Base-by-base conservation (phyloP, 441 rosid genomes). In the Melastoma candidum region DNA sequence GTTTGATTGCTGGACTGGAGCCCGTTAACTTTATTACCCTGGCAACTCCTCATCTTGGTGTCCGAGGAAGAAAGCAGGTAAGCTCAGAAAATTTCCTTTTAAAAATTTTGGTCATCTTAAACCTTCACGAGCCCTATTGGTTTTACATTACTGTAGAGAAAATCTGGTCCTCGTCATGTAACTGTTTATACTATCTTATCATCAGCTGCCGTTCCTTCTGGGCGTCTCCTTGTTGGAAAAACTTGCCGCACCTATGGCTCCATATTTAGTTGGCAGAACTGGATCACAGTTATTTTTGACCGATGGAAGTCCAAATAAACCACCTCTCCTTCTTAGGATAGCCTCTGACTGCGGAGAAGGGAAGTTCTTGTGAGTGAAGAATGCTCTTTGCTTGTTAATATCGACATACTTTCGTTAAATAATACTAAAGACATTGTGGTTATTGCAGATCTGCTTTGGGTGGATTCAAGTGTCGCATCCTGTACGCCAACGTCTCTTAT, bases 1-100 rank as follows among this genome's bases (percentile, higher is more conserved):
- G 88, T 66, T 81, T 57, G 53, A 76, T 90, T 75, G 95, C 93
- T 58, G 97, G 96, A 49, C 74, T 90, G 67, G 90, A 90, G 57
- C 88, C 95, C 17, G 67, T 85, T 63, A 90, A 75, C 83, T 90
- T 90, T 77, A 74, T 90, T 63, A 81, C 95, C 62, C 71, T 90
- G 83, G 97, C 96, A 45, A 90, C 93, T 65, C 97, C 97, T 58
- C 97, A 90, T 77, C 95, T 90, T 47, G 97, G 97, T 29, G 96
- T 85, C 67, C 76, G 93, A 71, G 93, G 95, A 67, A 84, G 74
- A 73, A 83, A 82, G 67, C 97, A 90, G 96, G 97, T 86, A 63
- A 57, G 81, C 74, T 53, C 56, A 67, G 49, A 49, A 65, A 53
- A 47, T 29, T 17, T 50, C 26, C 49, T 39, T 29, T n/a, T 46